Evolutionary conservation across 345 rosid species (phyloP), one percentile per base, ranked within the genome.

Genomic region (Lepidium didymum): DNA sequence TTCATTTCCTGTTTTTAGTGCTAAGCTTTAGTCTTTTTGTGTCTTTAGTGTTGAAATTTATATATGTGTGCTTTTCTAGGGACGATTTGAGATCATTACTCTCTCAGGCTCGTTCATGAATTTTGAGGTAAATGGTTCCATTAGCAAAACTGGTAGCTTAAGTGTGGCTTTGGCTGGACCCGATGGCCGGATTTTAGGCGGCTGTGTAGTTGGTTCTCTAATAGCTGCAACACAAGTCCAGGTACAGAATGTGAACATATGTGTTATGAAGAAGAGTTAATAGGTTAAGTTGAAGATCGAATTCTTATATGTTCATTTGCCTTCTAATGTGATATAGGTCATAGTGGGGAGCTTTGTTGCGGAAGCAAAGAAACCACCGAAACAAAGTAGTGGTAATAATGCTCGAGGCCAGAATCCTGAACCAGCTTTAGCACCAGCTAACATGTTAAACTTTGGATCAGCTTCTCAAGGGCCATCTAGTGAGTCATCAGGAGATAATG

Each of bases 311-410:
- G 36, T 18, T 47, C 68, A 46, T 58, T n/a, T 35, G 62, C 23
- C 3, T 53, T 34, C 0, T 31, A 8, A 53, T 62, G 62, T 62
- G 68, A 11, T 16, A 12, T 78, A 93, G 98, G 80, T 93, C 14
- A 86, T 91, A 47, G 85, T 91, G 31, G 99, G 97, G 62, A 91
- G 99, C 87, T 94, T 94, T 61, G 68, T 89, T 25, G 82, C 80
- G 0, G 91, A 82, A 41, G 83, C 77, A 34, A 93, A 81, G 75
- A 93, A 87, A 76, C 60, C 67, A 76, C 60, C 67, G 6, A 84
- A 63, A 49, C 64, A 73, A 10, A 80, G 21, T n/a, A 29, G 41
- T 0, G 19, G 16, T 8, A 36, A 55, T 40, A 58, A 59, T 59
- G 50, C 76, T 11, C 68, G 25, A 5, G 33, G 37, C 3, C 69